Base-by-base conservation (phyloP, 345 rosid genomes). In the Alliaria petiolata region DNA sequence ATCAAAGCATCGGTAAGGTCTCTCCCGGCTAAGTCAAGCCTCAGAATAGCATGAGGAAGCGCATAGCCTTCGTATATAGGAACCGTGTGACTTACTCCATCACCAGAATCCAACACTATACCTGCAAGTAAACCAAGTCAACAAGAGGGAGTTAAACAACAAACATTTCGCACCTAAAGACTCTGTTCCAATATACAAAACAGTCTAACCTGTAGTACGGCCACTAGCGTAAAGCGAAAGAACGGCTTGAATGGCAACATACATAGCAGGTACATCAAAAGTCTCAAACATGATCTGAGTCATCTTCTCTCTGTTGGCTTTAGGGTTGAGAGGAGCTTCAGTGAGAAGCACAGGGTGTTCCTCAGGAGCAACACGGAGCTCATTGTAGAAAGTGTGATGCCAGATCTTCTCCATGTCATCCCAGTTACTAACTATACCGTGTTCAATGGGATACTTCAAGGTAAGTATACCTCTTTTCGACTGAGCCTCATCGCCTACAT, bases 341-440 rank as follows among this genome's bases (percentile, higher is more conserved):
- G 97, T 88, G 0, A 91, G 79, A 7, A 87, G 85, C 15, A 85
- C 85, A 2, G 84, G 88, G 55, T 87, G 88, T 74, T 85, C 87
- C 76, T 87, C 95, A 7, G 95, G 95, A 42, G 95, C 97, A 61
- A 91, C 93, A 40, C 93, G 91, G 57, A 90, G 92, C 81, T 90
- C 93, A 31, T 86, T 90, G 83, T 87, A 90, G 81, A 90, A 90
- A 36, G 89, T 85, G 60, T 86, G 88, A 81, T 87, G 96, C 93
- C 93, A 90, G 9, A 87, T 86, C 81, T 90, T 90, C 80, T 90
- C 95, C 95, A 90, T 90, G 50, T 88, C 97, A 81, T 91, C 95
- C 97, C 92, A 88, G 62, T 91, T 91, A 85, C 82, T 88, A 22
- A 91, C 89, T 46, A 88, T 88, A 70, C 92, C 95, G 60, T 91